Evolutionary conservation across 768 basidiomycete species (phyloP), one percentile per base, ranked within the genome.

Genomic region (Kwoniella mangroviensis): DNA sequence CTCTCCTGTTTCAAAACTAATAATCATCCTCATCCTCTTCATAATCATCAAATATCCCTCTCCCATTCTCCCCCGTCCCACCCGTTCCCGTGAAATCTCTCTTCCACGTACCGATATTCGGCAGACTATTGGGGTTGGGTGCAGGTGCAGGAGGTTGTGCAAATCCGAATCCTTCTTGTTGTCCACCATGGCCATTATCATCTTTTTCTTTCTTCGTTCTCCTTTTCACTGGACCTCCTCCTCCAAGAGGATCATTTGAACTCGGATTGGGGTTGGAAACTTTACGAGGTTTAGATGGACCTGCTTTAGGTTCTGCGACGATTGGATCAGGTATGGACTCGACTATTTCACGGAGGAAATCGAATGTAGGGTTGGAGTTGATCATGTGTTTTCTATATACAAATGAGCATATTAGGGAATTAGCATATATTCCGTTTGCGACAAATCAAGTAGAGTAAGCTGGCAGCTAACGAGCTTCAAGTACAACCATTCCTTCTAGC

Each of bases 321-420:
- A 92, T 91, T 0, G 94, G 94, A 83, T 98, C 94, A 0, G 92
- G 91, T 6, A 96, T 89, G 43, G 86, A 84, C 78, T 91, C 89
- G 24, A 96, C 94, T 63, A 97, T 89, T 80, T 98, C 94, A 80
- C 92, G 91, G 41, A 98, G 87, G 83, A 98, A 98, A 83, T 98
- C 96, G 60, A 98, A 89, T 86, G 89, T 92, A 73, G 93, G 90
- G 12, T 90, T 91, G 17, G 89, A 90, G 67, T 92, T 91, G 10
- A 98, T 89, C 0, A 94, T 93, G 75, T 94, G 92, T 86, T 98
- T 98, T 73, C 95, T 98, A 81, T 12, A 41, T n/a, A 26, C 4
- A 1, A 34, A 45, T 56, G 55, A 45, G 49, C 9, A 43, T 43
- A 43, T 13, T 49, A 57, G 65, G 12, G 43, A 55, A 24, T 34